Base-by-base conservation (phyloP, 106 monocot genomes). In the Platanthera zijinensis region DNA sequence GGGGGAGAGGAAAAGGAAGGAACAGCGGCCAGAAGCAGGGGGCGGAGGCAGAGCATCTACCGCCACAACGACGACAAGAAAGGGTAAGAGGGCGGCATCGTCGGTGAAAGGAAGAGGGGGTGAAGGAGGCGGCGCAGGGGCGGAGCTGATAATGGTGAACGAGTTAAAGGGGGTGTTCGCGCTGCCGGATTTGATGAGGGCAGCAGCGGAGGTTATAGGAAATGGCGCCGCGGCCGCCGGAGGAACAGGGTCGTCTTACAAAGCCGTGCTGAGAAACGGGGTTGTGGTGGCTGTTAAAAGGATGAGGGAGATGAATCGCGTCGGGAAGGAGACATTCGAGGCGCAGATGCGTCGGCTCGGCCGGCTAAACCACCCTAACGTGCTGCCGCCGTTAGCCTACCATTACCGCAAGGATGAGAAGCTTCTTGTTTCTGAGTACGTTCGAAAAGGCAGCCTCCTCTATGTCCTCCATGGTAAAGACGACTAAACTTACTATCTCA, bases 191-290 rank as follows among this genome's bases (percentile, higher is more conserved):
- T 30, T 96, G 80, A 90, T 96, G 96, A 96, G 89, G 79, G 92
- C 96, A 22, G 83, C 90, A 12, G 96, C 96, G 7, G 96, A 93
- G 85, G 85, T 93, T 86, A 54, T 96, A 69, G 92, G 90, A 10
- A 90, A 78, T 63, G 59, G 39, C 3, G 39, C 39, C 39, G 39
- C 39, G 0, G 39, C 39, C 39, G 1, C 39, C 39, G 92, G 90
- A 6, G 85, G 87, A 48, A 25, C 89, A 52, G 92, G 96, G 62
- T 87, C 96, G 1, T 84, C 86, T 25, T 96, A 89, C 83, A 96
- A 17, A 67, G 90, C 84, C 9, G 76, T 85, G 62, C 71, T 90
- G 81, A 51, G 67, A 48, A 77, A 48, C 17, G 85, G 87, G 4
- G 54, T 49, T 61, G 73, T 50, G 49, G 84, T 93, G 83, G 87